A percentile compares a stretch with the other conserved stretches of the same genome.
Conservation (phyloP, 108 stramenopile genomes). For the Cyclotella cryptica region DNA sequence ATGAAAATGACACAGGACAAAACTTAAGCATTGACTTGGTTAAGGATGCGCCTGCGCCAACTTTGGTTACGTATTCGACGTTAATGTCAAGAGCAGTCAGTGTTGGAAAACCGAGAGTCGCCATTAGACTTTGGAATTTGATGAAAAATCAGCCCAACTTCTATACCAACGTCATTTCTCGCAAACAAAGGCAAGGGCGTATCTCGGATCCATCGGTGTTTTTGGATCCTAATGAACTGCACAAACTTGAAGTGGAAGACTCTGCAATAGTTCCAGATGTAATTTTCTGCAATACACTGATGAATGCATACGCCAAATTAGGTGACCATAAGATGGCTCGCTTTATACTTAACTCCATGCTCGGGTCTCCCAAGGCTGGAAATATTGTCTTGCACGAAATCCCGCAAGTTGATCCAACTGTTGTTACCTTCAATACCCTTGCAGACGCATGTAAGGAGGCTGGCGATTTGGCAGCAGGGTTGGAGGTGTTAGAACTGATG, state of each 20-base stretch:
- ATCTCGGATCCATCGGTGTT: constrained; percentile 19
- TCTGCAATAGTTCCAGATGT: constrained; percentile 70
- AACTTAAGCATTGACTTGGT: constrained; percentile 31
- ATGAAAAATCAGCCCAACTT: constrained; percentile 69
- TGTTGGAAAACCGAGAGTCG: constrained; percentile 75
- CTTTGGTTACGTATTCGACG: constrained; percentile 87
- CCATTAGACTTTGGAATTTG: constrained; percentile 82
- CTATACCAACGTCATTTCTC: constrained; percentile 42
- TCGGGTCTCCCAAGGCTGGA: background rate
- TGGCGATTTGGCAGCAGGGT: constrained; percentile 74
- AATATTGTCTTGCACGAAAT: constrained; percentile 38
- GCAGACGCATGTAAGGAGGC: constrained; percentile 81
- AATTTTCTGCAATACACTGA: constrained; percentile 84
- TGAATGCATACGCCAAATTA: constrained; percentile 88
- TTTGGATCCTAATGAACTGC: constrained; percentile 22
- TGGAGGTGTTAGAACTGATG: constrained; percentile 62
- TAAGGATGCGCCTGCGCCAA: constrained; percentile 61
- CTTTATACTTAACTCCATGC: constrained; percentile 75
- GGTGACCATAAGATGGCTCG: constrained; percentile 65
- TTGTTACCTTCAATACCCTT: constrained; percentile 87
- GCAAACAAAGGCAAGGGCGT: constrained; percentile 31
- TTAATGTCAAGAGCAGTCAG: constrained; percentile 88
- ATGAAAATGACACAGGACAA: background rate
- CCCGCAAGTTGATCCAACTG: constrained; percentile 64
- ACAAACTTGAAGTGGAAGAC: constrained; percentile 38